Conservation (phyloP, 2,329 filamentous ascomycete species). For the Acrocalymma vagum region DNA sequence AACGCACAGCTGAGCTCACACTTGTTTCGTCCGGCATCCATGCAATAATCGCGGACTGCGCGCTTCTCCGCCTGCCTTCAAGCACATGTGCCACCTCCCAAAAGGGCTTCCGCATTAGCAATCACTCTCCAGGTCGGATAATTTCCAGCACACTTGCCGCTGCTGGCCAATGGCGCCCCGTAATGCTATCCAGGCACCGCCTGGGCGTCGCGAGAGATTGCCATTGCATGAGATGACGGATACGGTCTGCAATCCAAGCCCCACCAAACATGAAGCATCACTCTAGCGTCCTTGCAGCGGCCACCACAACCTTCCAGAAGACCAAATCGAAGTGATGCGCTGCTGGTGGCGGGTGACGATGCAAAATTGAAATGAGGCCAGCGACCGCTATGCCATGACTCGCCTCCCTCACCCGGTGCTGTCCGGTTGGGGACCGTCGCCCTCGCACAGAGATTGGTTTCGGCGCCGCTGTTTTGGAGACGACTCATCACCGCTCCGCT, state of each 20-base stretch:
- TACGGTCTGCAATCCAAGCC: slow-evolving; percentile 22
- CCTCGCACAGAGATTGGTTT: too few species aligned
- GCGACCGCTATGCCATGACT: too few species aligned
- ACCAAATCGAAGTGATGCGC: slow-evolving; percentile 40
- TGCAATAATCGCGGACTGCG: too few species aligned
- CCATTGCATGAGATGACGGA: slow-evolving; percentile 21
- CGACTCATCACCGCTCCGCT: slow-evolving; percentile 4
- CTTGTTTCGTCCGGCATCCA: too few species aligned
- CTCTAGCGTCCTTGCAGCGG: slow-evolving; percentile 12
- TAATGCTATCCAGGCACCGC: too few species aligned
- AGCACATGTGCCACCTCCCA: too few species aligned
- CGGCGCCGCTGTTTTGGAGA: neutral
- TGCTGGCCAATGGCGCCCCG: slow-evolving; percentile 29
- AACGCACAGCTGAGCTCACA: slow-evolving; percentile 12
- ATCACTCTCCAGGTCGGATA: slow-evolving; percentile 30
- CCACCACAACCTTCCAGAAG: slow-evolving; percentile 40
- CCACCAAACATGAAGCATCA: slow-evolving; percentile 8
- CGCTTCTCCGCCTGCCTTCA: slow-evolving; percentile 27
- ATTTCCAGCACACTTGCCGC: too few species aligned
- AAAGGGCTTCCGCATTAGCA: too few species aligned
- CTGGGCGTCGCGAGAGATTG: slow-evolving; percentile 15
- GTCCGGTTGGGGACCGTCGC: too few species aligned
- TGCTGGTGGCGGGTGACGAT: slow-evolving; percentile 27
- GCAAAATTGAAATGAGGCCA: too few species aligned
- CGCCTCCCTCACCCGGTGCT: slow-evolving; percentile 1